Base-by-base conservation (phyloP, 306 rosid species). In the Cucurbita argyrosperma region DNA sequence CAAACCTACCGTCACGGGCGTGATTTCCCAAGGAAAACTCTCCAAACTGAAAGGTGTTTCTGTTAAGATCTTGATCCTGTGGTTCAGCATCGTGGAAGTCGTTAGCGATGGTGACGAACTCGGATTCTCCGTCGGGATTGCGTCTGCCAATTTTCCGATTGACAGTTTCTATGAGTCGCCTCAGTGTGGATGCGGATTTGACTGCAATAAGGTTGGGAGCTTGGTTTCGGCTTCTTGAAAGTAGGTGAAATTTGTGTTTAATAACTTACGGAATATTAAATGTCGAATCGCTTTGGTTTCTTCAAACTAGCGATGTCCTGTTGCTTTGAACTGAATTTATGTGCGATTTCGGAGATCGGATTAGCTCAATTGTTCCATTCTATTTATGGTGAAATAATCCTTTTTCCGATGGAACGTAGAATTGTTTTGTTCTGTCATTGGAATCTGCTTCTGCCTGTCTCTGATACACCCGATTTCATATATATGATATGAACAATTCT, bases 141-240 rank as follows among this genome's bases (percentile, higher is more conserved):
- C 74, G 51, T 84, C 81, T 2, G 86, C 88, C 3, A 72, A 76
- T 21, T 81, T 89, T 61, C 42, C 77, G 12, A 64, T 83, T 1
- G 72, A 76, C 7, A 82, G 81, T 74, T 87, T 89, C 46, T 56
- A 60, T 3, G 86, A 84, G 71, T 69, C 81, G 39, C 96, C 96
- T 15, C 86, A 72, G 37, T 89, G 96, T 62, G 96, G 92, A 6
- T 85, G 92, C 65, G 96, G 92, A 72, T 53, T 81, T 40, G 64
- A 75, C 23, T 84, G 75, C 52, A 37, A 37, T 5, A 26, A 64
- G 2, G 59, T 26, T 15, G 40, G 18, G 14, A 45, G 12, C 49
- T 15, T 56, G 50, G 55, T 42, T 58, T 56, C 73, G 7, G 46
- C 82, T 50, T 58, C 19, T 57, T 50, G 68, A 62, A 78, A 46